These are phyloP conservation scores for Coffea canephora DNA, from an alignment of 257 asterid genomes.

Conservation along the genomic window DNA sequence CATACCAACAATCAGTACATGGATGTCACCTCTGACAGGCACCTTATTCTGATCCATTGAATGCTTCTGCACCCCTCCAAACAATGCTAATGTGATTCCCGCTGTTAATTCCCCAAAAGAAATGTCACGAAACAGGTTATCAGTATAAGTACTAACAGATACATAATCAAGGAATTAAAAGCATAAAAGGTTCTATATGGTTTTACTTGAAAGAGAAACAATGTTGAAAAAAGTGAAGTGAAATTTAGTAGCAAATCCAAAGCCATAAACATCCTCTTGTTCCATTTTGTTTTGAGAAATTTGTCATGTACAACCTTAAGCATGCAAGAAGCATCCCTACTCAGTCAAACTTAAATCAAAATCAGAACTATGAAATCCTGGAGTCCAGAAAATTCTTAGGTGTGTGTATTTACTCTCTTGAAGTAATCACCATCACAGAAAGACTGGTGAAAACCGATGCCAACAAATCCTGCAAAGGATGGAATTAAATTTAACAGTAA, in stretches of 20 bases:
- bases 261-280: not conserved
- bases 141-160: not conserved
- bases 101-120: conserved; percentile 44
- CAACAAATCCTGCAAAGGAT: not conserved
- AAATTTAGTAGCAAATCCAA: not conserved
- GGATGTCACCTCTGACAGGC: conserved; percentile 98
- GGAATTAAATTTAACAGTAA: not conserved
- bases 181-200: not conserved
- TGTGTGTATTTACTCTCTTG: not conserved
- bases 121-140: conserved; percentile 1
- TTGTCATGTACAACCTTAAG: not conserved
- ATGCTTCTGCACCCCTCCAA: conserved; percentile 94
- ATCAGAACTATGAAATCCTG: not conserved
- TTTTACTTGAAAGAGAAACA: not conserved
- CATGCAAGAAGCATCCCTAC: not conserved
- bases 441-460: not conserved
- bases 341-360: not conserved
- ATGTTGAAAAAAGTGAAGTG: not conserved
- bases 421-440: not conserved
- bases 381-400: not conserved
- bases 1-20: conserved; percentile 85
- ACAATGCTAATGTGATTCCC: conserved; percentile 76
- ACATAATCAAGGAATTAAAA: not conserved
- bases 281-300: not conserved
- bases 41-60: conserved; percentile 97